Percentiles rank a stretch among this genome's conserved stretches.
These are phyloP conservation scores for Arctostaphylos glauca DNA, from an alignment of 148 eudicot species.

Conservation along the genomic window DNA sequence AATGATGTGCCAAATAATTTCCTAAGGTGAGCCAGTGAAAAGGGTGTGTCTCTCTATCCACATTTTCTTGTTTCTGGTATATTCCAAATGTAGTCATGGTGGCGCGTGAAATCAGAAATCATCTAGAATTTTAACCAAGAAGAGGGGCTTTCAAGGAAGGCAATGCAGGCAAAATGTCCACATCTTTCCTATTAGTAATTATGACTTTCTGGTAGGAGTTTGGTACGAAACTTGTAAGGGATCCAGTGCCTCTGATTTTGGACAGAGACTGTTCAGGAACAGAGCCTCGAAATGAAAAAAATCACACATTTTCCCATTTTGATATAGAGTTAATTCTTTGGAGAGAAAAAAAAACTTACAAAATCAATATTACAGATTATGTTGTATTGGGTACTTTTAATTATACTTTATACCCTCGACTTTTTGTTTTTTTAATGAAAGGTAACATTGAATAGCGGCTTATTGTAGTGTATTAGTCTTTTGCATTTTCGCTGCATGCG, in stretches of 20 bases:
- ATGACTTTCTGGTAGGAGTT: conserved; percentile 22
- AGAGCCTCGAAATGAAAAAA: neutral
- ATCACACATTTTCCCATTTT: neutral
- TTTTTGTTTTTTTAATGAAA: no score
- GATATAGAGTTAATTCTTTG: neutral
- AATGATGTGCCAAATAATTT: neutral
- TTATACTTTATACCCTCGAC: no score
- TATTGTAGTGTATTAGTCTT: no score
- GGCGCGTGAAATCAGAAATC: neutral
- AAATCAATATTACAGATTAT: neutral
- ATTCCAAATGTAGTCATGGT: neutral
- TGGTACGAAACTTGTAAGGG: neutral
- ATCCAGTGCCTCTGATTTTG: neutral
- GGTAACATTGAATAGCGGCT: no score
- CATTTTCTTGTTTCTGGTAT: neutral
- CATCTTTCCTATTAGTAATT: conserved; percentile 16
- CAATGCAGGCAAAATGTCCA: conserved; percentile 19
- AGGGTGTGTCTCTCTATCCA: neutral
- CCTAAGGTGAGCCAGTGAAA: neutral
- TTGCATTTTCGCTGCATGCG: no score
- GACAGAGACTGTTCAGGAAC: neutral
- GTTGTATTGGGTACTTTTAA: neutral
- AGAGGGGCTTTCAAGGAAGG: conserved; percentile 21
- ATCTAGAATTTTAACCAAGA: neutral
- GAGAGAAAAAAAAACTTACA: neutral